Evolutionary conservation across 257 asterid genomes (phyloP).

Genomic region (Rehmannia glutinosa): DNA sequence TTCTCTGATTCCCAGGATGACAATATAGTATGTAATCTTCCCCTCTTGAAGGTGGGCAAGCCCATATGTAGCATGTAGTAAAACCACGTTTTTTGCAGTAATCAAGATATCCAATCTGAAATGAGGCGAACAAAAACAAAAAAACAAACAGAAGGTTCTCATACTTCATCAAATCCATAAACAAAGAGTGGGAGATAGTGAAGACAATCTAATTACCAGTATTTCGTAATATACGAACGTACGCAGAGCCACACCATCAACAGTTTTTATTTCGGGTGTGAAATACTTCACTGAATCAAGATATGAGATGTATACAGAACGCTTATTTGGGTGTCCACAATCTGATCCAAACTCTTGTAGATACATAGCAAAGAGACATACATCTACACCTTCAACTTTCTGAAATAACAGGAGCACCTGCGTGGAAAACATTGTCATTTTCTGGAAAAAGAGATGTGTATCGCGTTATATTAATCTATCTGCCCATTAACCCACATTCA

Average conservation of each 20-base stretch:
- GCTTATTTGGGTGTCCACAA: conserved; percentile 66
- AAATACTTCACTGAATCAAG: conserved; percentile 77
- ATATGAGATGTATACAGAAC: conserved; percentile 65
- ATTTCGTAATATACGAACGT: conserved; percentile 75
- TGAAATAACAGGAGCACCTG: conserved; percentile 75
- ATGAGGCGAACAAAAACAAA: neutral
- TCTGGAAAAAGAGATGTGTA: neutral
- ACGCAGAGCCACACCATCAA: conserved; percentile 62
- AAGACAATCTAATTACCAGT: conserved; percentile 34
- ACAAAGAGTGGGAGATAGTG: neutral
- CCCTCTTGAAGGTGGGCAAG: conserved; percentile 72
- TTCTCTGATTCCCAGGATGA: conserved; percentile 73
- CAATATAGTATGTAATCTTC: conserved; percentile 74
- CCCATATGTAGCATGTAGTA: conserved; percentile 69
- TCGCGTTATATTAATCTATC: no score
- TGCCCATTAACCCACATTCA: neutral
- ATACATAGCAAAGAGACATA: conserved; percentile 72
- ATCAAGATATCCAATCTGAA: conserved; percentile 78
- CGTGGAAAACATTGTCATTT: conserved; percentile 21
- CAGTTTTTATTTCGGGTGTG: conserved; percentile 54
- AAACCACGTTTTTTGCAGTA: conserved; percentile 77
- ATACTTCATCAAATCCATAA: conserved; percentile 1
- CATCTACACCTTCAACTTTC: conserved; percentile 69
- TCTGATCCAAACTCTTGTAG: conserved; percentile 81
- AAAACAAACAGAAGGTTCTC: neutral